These are phyloP conservation scores for Aspergillus campestris DNA, from an alignment of 495 filamentous ascomycete species.

Conservation along the genomic window DNA sequence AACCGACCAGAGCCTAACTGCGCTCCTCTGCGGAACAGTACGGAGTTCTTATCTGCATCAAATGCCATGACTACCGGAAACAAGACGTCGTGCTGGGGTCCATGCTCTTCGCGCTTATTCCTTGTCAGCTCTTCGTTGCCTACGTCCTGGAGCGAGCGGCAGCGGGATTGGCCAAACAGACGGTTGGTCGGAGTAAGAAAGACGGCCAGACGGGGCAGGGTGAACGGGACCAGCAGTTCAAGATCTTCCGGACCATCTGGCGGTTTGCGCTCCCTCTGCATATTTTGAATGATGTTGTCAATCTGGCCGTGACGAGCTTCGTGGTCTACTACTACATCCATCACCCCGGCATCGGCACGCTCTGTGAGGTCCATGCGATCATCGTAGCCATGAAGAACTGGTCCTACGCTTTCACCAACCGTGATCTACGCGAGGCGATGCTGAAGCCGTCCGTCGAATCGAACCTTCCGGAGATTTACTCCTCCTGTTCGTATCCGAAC, in stretches of 20 bases:
- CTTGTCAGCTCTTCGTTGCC: slow-evolving; percentile 80
- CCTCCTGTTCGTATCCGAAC: slow-evolving; percentile 72
- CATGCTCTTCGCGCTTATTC: slow-evolving; percentile 74
- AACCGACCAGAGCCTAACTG: slow-evolving; percentile 5
- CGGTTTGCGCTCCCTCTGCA: slow-evolving; percentile 66
- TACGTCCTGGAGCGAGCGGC: slow-evolving; percentile 80
- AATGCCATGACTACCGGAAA: slow-evolving; percentile 77
- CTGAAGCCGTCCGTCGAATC: slow-evolving; percentile 54
- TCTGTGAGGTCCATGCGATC: slow-evolving; percentile 84
- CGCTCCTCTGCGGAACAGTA: slow-evolving; percentile 47
- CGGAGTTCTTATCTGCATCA: slow-evolving; percentile 85
- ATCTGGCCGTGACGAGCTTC: slow-evolving; percentile 68
- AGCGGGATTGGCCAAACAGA: slow-evolving; percentile 61
- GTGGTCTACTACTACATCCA: slow-evolving; percentile 84
- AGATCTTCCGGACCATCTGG: slow-evolving; percentile 64
- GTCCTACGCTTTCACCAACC: slow-evolving; percentile 94
- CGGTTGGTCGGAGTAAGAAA: slow-evolving; percentile 54
- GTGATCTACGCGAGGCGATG: slow-evolving; percentile 83
- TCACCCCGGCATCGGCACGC: slow-evolving; percentile 86
- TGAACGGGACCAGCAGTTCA: slow-evolving; percentile 28
- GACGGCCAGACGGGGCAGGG: slow-evolving; percentile 46
- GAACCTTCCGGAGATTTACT: slow-evolving; percentile 70
- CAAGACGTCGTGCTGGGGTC: slow-evolving; percentile 69
- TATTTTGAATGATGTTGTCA: slow-evolving; percentile 73
- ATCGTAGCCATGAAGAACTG: slow-evolving; percentile 94